Evolutionary conservation across 257 asterid genomes (phyloP), one percentile per base, ranked within the genome.

Genomic region (Ilex asprella): DNA sequence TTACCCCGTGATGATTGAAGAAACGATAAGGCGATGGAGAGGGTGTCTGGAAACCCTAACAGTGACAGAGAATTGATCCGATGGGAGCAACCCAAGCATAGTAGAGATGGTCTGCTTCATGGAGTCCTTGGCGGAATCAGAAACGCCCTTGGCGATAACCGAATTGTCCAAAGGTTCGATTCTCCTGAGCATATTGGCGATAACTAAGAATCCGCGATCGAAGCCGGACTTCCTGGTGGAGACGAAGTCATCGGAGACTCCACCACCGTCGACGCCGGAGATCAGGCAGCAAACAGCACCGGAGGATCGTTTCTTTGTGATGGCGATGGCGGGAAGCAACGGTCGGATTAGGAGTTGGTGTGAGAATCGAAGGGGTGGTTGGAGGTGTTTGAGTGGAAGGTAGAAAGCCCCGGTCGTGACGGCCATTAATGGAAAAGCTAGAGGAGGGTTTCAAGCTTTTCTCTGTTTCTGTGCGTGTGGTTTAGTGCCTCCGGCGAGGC

Each of bases 51-150:
- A 79, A 74, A 89, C 79, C 71, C 80, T 76, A 73, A 93, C 85
- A 35, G 82, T 75, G 53, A 93, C 92, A 10, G 95, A 60, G 54
- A 89, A 93, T 67, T 84, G 97, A 81, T 93, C 94, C 11, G 99
- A 93, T 6, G 99, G 99, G 67, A 93, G 78, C 78, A 93, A 80
- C n/a, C 99, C 99, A 41, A 93, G 86, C 99, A 93, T 93, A 59
- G 95, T 80, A 2, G 99, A 89, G 43, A 93, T 87, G 61, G 99
- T 89, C 88, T 93, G 97, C 82, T 93, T 93, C 97, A 93, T 93
- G 21, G 99, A 87, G 64, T 89, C 97, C 88, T 92, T 92, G 1
- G 99, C 94, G 12, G 89, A 81, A 44, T 82, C 89, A 7, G 99
- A 89, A 47, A 92, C 95, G 35, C 96, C 97, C 74, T 86, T 86